phyloP scores from a whole-genome alignment of 257 asterid species.

The Gentiana straminea region DNA sequence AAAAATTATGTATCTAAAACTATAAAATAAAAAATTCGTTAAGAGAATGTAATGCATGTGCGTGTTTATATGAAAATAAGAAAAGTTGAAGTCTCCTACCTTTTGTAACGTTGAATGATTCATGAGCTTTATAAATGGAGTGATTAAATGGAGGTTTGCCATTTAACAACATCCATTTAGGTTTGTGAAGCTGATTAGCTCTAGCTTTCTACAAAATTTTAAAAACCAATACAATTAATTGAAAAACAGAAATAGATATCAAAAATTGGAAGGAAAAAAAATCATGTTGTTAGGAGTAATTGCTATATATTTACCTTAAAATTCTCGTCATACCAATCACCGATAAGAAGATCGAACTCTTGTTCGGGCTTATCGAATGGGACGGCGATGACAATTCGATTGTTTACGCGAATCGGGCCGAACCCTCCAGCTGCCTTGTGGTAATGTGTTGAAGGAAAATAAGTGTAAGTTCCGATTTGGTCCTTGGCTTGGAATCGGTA shows the following conservation, averaged over 20 bases:
- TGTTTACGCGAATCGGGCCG: constrained; percentile 55
- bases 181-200: constrained; percentile 7
- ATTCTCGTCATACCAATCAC: constrained; percentile 50
- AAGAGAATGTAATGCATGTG: neutral
- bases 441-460: constrained; percentile 44
- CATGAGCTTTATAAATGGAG: constrained; percentile 21
- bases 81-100: constrained; percentile 17
- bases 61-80: neutral
- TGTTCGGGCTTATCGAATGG: constrained; percentile 53
- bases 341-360: constrained; percentile 66
- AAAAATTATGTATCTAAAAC: too few species aligned
- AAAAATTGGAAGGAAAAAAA: neutral
- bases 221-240: neutral
- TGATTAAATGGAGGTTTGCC: constrained; percentile 49
- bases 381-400: constrained; percentile 33
- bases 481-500: constrained; percentile 44
- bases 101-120: constrained; percentile 34
- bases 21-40: too few species aligned
- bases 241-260: neutral
- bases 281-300: too few species aligned
- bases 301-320: constrained; percentile 27
- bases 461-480: constrained; percentile 51
- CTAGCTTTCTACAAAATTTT: constrained; percentile 26
- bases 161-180: constrained; percentile 45
- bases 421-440: constrained; percentile 61